Conservation (phyloP, 192 early-diverging fungal genomes). For the Backusella tuberculispora region DNA sequence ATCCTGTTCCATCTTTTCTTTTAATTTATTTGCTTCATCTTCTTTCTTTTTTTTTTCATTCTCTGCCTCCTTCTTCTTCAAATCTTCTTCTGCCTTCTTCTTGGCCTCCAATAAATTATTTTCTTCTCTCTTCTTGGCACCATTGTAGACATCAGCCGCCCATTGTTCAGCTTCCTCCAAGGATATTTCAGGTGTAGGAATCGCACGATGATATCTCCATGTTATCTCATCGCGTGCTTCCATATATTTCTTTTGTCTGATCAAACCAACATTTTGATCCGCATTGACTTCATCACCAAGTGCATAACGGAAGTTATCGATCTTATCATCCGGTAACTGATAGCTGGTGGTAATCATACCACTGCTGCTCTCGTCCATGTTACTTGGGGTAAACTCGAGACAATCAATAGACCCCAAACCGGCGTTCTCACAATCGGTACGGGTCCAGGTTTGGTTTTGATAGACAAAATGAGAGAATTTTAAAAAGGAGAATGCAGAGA, state of each 20-base stretch:
- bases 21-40: background rate
- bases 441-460: conserved; percentile 1
- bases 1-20: background rate
- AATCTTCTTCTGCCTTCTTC: background rate
- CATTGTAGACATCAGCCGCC: background rate
- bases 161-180: background rate
- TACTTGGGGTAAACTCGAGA: background rate
- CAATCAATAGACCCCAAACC: conserved; percentile 10
- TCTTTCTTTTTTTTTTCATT: background rate
- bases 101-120: background rate
- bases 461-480: conserved; percentile 3
- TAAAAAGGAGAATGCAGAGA: background rate
- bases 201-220: conserved; percentile 17
- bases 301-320: background rate
- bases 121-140: background rate
- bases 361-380: background rate
- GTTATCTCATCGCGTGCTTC: background rate
- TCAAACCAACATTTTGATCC: background rate
- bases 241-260: background rate
- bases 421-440: background rate
- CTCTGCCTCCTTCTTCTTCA: background rate
- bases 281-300: conserved; percentile 8
- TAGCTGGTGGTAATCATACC: background rate
- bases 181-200: background rate
- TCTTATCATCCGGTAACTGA: background rate